phyloP scores from a whole-genome alignment of 768 basidiomycete genomes.

The Amyloporia xantha region DNA sequence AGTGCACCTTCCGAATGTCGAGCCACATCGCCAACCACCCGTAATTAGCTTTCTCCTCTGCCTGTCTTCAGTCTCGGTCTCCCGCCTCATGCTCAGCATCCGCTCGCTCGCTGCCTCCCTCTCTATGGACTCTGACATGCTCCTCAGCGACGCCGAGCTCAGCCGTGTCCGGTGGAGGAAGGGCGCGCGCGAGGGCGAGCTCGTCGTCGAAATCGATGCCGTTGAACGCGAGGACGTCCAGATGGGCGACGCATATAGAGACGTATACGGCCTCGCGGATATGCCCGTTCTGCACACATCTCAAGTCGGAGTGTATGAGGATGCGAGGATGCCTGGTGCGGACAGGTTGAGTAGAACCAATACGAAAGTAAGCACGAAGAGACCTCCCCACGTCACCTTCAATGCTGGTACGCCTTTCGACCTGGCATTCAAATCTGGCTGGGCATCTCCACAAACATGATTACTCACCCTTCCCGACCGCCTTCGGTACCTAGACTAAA shows the following conservation, averaged over 20 bases:
- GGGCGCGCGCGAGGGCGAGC: conserved; percentile 10
- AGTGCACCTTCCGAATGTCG: not conserved
- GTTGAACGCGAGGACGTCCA: conserved; percentile 6
- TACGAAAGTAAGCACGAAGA: not conserved
- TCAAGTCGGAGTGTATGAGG: conserved; percentile 11
- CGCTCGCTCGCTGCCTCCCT: conserved; percentile 35
- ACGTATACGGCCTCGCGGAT: not conserved
- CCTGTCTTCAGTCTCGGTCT: conserved; percentile 26
- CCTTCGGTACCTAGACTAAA: not conserved
- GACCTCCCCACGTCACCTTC: not conserved
- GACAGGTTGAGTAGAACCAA: not conserved
- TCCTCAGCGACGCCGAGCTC: conserved; percentile 40
- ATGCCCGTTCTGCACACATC: conserved; percentile 9
- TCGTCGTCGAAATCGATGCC: conserved; percentile 16
- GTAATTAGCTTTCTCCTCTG: conserved; percentile 8
- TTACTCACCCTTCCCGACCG: not conserved
- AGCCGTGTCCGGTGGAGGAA: conserved; percentile 29
- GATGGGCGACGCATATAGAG: not conserved
- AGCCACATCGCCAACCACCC: not conserved
- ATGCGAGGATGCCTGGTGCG: not conserved
- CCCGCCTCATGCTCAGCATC: conserved; percentile 34
- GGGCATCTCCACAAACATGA: not conserved
- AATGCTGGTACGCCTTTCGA: not conserved
- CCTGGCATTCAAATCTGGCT: too few relatives aligned
- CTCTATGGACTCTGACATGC: conserved; percentile 36